Evolutionary conservation across 352 stramenopile genomes (phyloP), one percentile per base, ranked within the genome.

Genomic region (Phytophthora syringae): DNA sequence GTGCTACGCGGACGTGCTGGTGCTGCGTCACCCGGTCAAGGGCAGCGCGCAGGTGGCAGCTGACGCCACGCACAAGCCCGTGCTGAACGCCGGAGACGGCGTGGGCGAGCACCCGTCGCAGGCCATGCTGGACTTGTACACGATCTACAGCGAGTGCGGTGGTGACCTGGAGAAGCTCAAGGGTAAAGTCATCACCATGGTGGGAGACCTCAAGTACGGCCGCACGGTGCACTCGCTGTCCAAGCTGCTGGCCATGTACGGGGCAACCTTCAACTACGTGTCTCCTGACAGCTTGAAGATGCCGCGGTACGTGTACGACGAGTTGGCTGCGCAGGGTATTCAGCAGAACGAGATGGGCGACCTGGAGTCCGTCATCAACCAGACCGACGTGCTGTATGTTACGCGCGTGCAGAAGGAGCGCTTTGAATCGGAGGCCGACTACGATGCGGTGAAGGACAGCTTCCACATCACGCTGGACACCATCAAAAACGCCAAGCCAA

Each of bases 161-260:
- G n/a, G n/a, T 22, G 78, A 85, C 28, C 58, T 88, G 11, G 73
- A 80, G 30, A 79, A 80, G 22, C 65, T 96, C 15, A 67, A 83
- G 45, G 82, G 84, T 50, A 98, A 98, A 64, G 90, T 95, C 32
- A 84, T 99, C 30, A 98, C 97, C 11, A 93, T 99, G 80, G 86
- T 99, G 18, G 97, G 98, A 27, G 98, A 99, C 81, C 90, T 99
- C 32, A 99, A 99, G 84, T 95, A 99, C 79, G 98, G 98, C 34
- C 91, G 98, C 60, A 99, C 98, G 2, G 97, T 99, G 64, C 98
- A 99, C 82, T 99, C 95, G 52, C 81, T 99, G 28, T 90, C 97
- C 36, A 97, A 96, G 71, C 78, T 99, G 58, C 80, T 99, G 21
- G 85, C 93, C 15, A 82, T 96, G 57, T 99, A 97, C 65, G 79